Base-by-base conservation (phyloP, 345 rosid species). In the Eucalyptus urophylla region DNA sequence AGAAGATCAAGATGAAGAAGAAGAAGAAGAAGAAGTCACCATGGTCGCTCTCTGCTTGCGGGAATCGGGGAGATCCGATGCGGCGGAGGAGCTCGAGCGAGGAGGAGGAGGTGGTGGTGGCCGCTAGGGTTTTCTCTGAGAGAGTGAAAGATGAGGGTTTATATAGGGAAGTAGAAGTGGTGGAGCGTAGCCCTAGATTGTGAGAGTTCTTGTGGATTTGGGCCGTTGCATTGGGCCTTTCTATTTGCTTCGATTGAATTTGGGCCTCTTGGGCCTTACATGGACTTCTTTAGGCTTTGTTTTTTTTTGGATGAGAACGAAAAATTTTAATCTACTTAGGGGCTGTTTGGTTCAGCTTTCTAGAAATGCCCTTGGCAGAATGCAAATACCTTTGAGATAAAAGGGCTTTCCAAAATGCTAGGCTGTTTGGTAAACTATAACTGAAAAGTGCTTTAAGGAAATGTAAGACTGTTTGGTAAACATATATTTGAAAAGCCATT, bases 101-200 rank as follows among this genome's bases (percentile, higher is more conserved):
- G 49, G 43, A 40, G 47, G 67, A 15, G 83, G n/a, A 45, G 49
- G 33, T 27, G 67, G 86, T 88, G 51, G 91, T 31, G 45, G 92
- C 93, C 88, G 90, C 92, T 92, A 88, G 94, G 91, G 92, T 91
- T 91, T 90, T 76, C 27, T 12, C 27, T 12, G 2, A 5, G 22
- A 5, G 11, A 43, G 6, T 22, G 45, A 58, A 2, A 4, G 49
- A 27, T 2, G 5, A 6, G 6, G n/a, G 11, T 11, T 43, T 45
- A 16, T 49, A 88, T 88, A 50, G 13, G 69, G 87, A 17, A 22
- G 31, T 60, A 44, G 85, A 76, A 37, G 76, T 27, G 88, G 47
- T 14, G 25, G 44, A 60, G 80, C 12, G 80, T 13, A 25, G 88
- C 88, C 88, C 76, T 56, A 87, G 76, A 56, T 22, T 22, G 44